Base-by-base conservation (phyloP, 768 basidiomycete species). In the Daedalea quercina region DNA sequence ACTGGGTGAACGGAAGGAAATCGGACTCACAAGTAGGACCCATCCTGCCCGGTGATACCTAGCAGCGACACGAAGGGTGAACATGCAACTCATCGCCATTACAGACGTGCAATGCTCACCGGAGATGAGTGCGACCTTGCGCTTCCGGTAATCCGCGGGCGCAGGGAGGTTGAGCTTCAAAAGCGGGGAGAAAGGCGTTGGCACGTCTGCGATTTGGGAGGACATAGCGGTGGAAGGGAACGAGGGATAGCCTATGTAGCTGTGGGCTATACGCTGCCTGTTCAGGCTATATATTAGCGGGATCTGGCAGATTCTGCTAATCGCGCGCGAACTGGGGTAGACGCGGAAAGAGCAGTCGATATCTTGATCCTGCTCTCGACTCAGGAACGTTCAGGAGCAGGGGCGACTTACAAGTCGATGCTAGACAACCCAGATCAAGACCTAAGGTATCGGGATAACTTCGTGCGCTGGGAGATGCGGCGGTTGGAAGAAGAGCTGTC, bases 41-140 rank as follows among this genome's bases (percentile, higher is more conserved):
- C 94, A 68, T 97, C 94, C 69, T 96, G 94, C 34, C 94, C 94
- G 56, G 94, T 94, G 69, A 96, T 90, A 67, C 94, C 93, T 94
- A 64, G 11, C 34, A 48, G 33, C 53, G 12, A 55, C 48, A 48
- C 54, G 12, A 53, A 56, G 45, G 50, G 23, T 50, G 44, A 50
- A 53, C 42, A 43, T 50, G n/a, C 48, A 20, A 19, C 26, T 33
- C 52, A 49, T 55, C 23, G 17, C 28, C 42, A 51, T 46, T 52
- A 40, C 47, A 25, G 34, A 47, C 45, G 41, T 28, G 47, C 23
- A 37, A 35, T 19, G 68, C 74, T 43, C 64, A 90, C 94, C 94
- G 60, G 90, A 90, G 59, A 97, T 88, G 48, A 97, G 74, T 9
- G 94, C 94, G 57, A 97, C 90, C 69, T 95, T 96, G 69, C 94